phyloP scores from a whole-genome alignment of 345 rosid species.

The Gossypium thurberi region DNA sequence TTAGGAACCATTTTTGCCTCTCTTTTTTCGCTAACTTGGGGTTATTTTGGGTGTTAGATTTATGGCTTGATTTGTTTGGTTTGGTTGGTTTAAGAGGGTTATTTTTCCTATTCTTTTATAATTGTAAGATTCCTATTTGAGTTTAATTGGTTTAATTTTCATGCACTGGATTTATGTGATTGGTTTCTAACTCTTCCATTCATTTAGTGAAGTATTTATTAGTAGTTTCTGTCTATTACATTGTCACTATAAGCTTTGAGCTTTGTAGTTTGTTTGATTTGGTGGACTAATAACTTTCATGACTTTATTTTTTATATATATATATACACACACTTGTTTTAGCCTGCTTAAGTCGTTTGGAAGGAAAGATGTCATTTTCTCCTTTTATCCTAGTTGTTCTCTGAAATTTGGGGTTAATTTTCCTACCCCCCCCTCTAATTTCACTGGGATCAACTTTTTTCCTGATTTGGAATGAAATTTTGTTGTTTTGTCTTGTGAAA shows the following conservation, averaged over 20 bases:
- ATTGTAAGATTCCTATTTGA: not conserved
- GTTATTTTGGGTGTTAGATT: not conserved
- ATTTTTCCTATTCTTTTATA: not conserved
- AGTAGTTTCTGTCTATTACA: too few relatives aligned
- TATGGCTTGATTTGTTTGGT: not conserved
- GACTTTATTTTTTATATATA: too few relatives aligned
- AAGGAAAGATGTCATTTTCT: not conserved
- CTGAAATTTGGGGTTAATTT: not conserved
- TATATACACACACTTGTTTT: not conserved
- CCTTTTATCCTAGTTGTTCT: not conserved
- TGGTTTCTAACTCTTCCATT: not conserved
- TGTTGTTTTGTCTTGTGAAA: not conserved
- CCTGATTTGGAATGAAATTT: not conserved
- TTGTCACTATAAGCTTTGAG: not conserved
- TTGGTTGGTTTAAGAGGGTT: not conserved
- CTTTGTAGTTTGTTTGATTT: not conserved
- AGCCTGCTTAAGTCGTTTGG: slow-evolving; percentile 4
- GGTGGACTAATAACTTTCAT: not conserved
- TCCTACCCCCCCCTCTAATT: not conserved
- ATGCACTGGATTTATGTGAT: not conserved
- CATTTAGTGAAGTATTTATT: not conserved
- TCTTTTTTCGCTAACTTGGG: not conserved
- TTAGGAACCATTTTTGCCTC: not conserved
- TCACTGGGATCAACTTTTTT: not conserved
- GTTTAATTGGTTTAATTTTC: not conserved